Base-by-base conservation (phyloP, 768 basidiomycete genomes). In the Amanita brunnescens region DNA sequence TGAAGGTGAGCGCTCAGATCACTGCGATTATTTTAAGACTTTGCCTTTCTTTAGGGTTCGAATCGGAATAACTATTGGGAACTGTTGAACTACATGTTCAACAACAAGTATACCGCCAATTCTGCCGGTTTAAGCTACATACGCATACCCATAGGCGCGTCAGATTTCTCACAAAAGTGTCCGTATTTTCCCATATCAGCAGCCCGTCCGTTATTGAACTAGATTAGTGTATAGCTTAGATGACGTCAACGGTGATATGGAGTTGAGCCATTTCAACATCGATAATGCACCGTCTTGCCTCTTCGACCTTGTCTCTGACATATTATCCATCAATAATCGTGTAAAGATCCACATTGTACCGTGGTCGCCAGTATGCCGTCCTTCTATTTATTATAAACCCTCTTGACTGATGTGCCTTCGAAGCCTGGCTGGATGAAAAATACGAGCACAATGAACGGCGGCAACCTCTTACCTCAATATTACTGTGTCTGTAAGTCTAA, bases 341-440 rank as follows among this genome's bases (percentile, higher is more conserved):
- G 49, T 82, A 50, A 76, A 71, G 57, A 67, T 85, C 18, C 80
- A 85, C 54, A 54, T 85, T 5, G 47, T 83, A 13, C 83, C 87
- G 4, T 89, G 87, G 87, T 86, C 85, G 23, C 84, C 85, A 2
- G 86, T 86, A 61, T 54, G 76, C 66, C 21, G 5, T 5, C 16
- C n/a, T 26, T n/a, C n/a, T n/a, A n/a, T n/a, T 26, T 43, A 1
- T 4, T 24, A 9, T 7, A 8, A 5, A 14, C 23, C 13, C 14
- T n/a, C n/a, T n/a, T 35, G 45, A 30, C 5, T 6, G 26, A 9
- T 7, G 26, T 37, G 13, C 30, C 21, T 39, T 67, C 52, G 35
- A 51, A 87, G 85, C 87, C 87, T 8, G 83, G 69, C 3, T 90
- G 87, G 87, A 87, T 87, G 85, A 89, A 89, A 64, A 70, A 67